These are phyloP conservation scores for Chrysoporthe deuterocubensis DNA, from an alignment of 2,329 filamentous ascomycete genomes.

Conservation along the genomic window DNA sequence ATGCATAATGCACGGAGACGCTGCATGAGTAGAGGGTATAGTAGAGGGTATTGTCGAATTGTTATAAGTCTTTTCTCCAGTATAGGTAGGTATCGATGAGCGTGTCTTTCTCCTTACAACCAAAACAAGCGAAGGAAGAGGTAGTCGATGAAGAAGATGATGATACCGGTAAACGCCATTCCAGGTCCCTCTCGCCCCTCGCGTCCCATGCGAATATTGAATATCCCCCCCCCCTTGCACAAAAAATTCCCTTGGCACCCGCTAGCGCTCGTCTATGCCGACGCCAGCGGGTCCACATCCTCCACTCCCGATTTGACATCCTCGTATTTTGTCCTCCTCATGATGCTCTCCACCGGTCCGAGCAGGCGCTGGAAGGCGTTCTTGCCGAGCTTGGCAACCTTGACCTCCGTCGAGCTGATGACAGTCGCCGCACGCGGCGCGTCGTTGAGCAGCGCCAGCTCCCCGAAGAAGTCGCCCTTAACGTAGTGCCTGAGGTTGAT, in stretches of 20 bases:
- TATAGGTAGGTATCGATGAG: slow-evolving; percentile 31
- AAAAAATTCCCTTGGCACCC: slow-evolving; percentile 19
- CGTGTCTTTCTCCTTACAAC: slow-evolving; percentile 25
- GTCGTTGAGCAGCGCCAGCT: slow-evolving; percentile 91
- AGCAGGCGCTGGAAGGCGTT: slow-evolving; percentile 92
- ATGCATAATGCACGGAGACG: too few species aligned
- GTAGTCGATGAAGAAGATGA: slow-evolving; percentile 7
- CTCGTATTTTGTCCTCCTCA: slow-evolving; percentile 76
- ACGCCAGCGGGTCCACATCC: slow-evolving; percentile 68
- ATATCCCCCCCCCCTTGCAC: slow-evolving; percentile 6
- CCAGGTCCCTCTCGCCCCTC: slow-evolving; percentile 22
- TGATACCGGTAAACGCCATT: slow-evolving; percentile 25
- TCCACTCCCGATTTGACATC: slow-evolving; percentile 65
- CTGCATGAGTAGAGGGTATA: not conserved
- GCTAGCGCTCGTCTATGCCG: slow-evolving; percentile 32
- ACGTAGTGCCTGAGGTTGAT: slow-evolving; percentile 75
- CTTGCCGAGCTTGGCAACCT: slow-evolving; percentile 90
- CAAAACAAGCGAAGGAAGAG: slow-evolving; percentile 26
- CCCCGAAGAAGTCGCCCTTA: slow-evolving; percentile 97
- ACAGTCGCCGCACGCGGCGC: slow-evolving; percentile 91
- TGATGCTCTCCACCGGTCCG: slow-evolving; percentile 91
- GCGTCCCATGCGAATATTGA: slow-evolving; percentile 18
- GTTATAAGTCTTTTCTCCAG: slow-evolving; percentile 24
- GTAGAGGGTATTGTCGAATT: slow-evolving; percentile 12
- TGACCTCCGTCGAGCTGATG: slow-evolving; percentile 81